Conservation (phyloP, 2,329 filamentous ascomycete genomes). For the Pseudogymnoascus sp. region DNA sequence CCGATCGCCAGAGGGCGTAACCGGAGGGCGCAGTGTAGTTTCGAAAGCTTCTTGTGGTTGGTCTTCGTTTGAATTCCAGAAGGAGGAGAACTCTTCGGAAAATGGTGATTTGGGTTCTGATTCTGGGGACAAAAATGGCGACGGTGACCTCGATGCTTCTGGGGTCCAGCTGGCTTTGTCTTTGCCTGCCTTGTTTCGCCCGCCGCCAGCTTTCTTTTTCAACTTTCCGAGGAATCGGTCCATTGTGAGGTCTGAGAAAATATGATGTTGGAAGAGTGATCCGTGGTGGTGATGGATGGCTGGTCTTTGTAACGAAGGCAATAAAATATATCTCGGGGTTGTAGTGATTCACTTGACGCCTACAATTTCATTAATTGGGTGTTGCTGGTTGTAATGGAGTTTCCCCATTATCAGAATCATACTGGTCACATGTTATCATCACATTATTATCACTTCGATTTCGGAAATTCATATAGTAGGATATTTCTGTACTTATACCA, state of each 20-base stretch:
- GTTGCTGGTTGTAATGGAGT: not conserved
- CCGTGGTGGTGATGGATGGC: not conserved
- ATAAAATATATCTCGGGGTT: not conserved
- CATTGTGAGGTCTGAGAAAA: not conserved
- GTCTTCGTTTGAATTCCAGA: not conserved
- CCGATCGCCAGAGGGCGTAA: not conserved
- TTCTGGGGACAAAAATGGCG: not conserved
- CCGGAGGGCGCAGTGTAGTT: not conserved
- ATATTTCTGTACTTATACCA: not conserved
- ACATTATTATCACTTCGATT: not conserved
- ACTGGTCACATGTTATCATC: too few relatives aligned
- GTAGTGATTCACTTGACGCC: not conserved
- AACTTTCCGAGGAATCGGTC: not conserved
- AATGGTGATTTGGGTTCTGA: not conserved
- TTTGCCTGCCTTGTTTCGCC: not conserved
- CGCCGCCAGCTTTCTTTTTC: not conserved
- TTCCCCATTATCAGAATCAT: not conserved
- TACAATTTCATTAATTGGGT: not conserved
- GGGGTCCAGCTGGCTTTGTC: not conserved
- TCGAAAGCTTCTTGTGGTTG: not conserved
- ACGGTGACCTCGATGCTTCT: not conserved
- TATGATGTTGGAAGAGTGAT: not conserved
- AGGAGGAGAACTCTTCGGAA: not conserved
- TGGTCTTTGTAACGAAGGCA: not conserved
- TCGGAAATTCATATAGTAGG: not conserved